Evolutionary conservation across 306 rosid species (phyloP), one percentile per base, ranked within the genome.

Genomic region (Begonia fuchsioides): DNA sequence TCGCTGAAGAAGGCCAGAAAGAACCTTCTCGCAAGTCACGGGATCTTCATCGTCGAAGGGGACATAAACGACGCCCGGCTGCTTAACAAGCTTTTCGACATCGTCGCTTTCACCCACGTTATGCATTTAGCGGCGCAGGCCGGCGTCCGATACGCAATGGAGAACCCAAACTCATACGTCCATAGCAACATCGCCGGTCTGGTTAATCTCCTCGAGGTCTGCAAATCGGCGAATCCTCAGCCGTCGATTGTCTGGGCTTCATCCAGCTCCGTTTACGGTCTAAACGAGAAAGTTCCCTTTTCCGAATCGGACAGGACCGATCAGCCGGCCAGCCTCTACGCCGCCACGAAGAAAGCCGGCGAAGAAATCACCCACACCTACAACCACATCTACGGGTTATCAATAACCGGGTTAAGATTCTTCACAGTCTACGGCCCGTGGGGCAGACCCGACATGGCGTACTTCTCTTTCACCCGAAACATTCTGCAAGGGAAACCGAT

Each of bases 231-330:
- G 4, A 41, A 41, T 41, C 45, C 45, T 41, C 45, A 41, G 45
- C 45, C 45, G 45, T 11, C 45, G 12, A 41, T 41, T 2, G 45
- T 41, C 45, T 41, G 45, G 45, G 45, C 45, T 41, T 41, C 45
- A 41, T 41, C 45, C 45, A 41, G 45, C 45, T 41, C 45, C 14
- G 45, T 41, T 41, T 41, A 41, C 45, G 45, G 45, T 41, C 45
- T 41, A 10, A 41, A 41, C 45, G 45, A 41, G 45, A 41, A 41
- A 10, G 45, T 10, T n/a, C 45, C 45, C n/a, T 41, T 41, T 10
- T 41, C 45, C 14, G 45, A 41, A 41, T 41, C 45, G 45, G 45
- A 41, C 14, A n/a, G 45, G 6, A 41, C 45, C 2, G 45, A 41
- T n/a, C 45, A 41, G 12, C 45, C 45, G n/a, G 45, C 45, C n/a